These are phyloP conservation scores for Arthrobotrys pseudoclavata DNA, from an alignment of 2,329 filamentous ascomycete species.

Conservation along the genomic window DNA sequence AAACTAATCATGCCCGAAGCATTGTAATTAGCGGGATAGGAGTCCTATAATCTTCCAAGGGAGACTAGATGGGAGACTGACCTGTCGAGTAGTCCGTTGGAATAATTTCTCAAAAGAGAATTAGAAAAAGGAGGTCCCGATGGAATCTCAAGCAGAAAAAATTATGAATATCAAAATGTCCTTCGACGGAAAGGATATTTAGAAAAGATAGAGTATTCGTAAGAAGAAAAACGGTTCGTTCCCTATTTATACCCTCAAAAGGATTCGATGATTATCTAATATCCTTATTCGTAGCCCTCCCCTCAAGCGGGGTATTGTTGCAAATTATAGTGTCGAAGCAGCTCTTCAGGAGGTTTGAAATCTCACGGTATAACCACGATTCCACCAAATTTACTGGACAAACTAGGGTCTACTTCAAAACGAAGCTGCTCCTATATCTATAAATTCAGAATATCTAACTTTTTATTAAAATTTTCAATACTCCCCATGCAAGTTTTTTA, in stretches of 20 bases:
- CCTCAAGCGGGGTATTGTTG: conserved; percentile 36
- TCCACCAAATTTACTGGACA: conserved; percentile 35
- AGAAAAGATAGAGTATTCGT: background rate
- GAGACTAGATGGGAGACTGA: background rate
- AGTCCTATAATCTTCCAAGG: background rate
- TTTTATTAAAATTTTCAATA: background rate
- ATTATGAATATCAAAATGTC: background rate
- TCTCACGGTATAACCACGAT: conserved; percentile 1
- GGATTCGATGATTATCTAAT: conserved; percentile 37
- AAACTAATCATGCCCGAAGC: conserved; percentile 3
- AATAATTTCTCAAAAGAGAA: background rate
- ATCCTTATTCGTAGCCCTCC: background rate
- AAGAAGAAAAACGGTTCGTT: background rate
- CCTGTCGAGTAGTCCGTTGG: too few species aligned
- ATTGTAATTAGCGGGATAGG: background rate
- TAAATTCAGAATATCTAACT: background rate
- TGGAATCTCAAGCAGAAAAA: background rate
- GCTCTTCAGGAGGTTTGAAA: conserved; percentile 31
- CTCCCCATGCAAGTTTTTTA: conserved; percentile 15
- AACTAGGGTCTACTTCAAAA: conserved; percentile 20
- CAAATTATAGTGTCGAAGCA: conserved; percentile 16
- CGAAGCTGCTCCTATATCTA: background rate
- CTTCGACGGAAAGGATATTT: conserved; percentile 10
- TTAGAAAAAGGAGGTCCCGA: background rate
- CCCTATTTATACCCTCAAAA: conserved; percentile 44